phyloP scores from a whole-genome alignment of 805 yeast genomes.

The Suhomyces sp. region DNA sequence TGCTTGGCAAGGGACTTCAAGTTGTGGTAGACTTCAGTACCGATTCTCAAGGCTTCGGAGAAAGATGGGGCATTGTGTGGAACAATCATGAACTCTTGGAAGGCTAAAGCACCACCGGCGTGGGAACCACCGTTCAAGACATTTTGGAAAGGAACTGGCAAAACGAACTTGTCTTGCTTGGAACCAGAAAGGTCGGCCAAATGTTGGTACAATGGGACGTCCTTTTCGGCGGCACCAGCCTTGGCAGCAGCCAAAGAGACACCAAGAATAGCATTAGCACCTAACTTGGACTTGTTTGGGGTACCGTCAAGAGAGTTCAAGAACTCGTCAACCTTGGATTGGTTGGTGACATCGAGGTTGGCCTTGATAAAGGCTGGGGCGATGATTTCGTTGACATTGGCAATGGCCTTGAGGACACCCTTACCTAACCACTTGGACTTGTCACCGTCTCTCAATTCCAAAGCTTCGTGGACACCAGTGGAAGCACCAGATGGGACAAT shows the following conservation, averaged over 20 bases:
- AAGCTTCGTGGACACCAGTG: slow-evolving; percentile 98
- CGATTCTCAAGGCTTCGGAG: slow-evolving; percentile 95
- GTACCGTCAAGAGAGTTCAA: slow-evolving; percentile 90
- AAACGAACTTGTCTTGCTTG: slow-evolving; percentile 78
- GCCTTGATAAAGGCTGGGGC: slow-evolving; percentile 91
- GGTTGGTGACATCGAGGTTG: slow-evolving; percentile 81
- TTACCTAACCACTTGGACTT: slow-evolving; percentile 97
- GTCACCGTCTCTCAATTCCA: slow-evolving; percentile 98
- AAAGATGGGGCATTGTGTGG: slow-evolving; percentile 89
- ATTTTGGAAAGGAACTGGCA: slow-evolving; percentile 99
- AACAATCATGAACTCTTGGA: slow-evolving; percentile 99
- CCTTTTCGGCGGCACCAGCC: slow-evolving; percentile 97
- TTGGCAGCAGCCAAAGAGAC: slow-evolving; percentile 96
- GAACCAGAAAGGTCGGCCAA: slow-evolving; percentile 74
- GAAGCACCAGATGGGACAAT: slow-evolving; percentile 99
- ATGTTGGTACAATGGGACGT: slow-evolving; percentile 91
- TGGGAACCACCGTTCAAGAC: slow-evolving; percentile 99
- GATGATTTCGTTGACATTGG: slow-evolving; percentile 90
- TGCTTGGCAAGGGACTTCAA: slow-evolving; percentile 90
- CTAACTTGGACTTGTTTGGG: slow-evolving; percentile 93
- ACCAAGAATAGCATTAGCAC: slow-evolving; percentile 98
- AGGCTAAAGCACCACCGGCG: slow-evolving; percentile 98
- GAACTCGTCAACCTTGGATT: slow-evolving; percentile 83
- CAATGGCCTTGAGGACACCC: slow-evolving; percentile 97
- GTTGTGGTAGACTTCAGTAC: slow-evolving; percentile 97